phyloP scores from a whole-genome alignment of 805 yeast genomes.

The Ogataea neopini region DNA sequence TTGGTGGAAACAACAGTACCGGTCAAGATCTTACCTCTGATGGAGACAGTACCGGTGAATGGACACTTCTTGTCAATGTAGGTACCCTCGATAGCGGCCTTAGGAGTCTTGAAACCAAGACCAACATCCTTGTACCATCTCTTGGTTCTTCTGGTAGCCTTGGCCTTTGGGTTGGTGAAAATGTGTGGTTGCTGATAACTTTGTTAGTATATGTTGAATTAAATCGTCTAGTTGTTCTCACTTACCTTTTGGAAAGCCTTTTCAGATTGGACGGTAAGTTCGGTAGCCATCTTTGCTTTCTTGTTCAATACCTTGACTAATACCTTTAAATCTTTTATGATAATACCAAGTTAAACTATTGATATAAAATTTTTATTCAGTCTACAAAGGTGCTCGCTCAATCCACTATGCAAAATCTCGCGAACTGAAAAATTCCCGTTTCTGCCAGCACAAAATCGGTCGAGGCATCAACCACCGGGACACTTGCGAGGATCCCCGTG shows the following conservation, averaged over 20 bases:
- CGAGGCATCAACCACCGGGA: not conserved
- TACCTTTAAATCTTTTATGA: not conserved
- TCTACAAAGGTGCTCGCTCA: slow-evolving; percentile 1
- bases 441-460: not conserved
- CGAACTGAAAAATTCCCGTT: slow-evolving; percentile 7
- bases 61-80: slow-evolving; percentile 99
- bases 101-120: slow-evolving; percentile 99
- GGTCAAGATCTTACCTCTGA: slow-evolving; percentile 99
- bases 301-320: slow-evolving; percentile 9
- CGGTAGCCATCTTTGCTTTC: slow-evolving; percentile 86
- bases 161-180: slow-evolving; percentile 99
- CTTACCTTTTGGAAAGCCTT: slow-evolving; percentile 99
- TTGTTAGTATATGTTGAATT: slow-evolving; percentile 15
- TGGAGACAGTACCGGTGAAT: slow-evolving; percentile 93
- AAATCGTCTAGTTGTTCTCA: slow-evolving; percentile 14
- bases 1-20: slow-evolving; percentile 99
- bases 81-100: slow-evolving; percentile 95
- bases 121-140: slow-evolving; percentile 99
- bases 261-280: slow-evolving; percentile 99
- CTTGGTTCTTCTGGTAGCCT: slow-evolving; percentile 98
- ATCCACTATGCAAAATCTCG: slow-evolving; percentile 4
- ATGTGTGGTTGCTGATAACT: slow-evolving; percentile 95
- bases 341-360: not conserved
- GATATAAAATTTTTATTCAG: slow-evolving; percentile 5
- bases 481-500: not conserved